A percentile compares a stretch with the other conserved stretches of the same genome.
These are phyloP conservation scores for Ceratobasidium sp. DNA, from an alignment of 1,284 basidiomycete genomes.

Conservation along the genomic window DNA sequence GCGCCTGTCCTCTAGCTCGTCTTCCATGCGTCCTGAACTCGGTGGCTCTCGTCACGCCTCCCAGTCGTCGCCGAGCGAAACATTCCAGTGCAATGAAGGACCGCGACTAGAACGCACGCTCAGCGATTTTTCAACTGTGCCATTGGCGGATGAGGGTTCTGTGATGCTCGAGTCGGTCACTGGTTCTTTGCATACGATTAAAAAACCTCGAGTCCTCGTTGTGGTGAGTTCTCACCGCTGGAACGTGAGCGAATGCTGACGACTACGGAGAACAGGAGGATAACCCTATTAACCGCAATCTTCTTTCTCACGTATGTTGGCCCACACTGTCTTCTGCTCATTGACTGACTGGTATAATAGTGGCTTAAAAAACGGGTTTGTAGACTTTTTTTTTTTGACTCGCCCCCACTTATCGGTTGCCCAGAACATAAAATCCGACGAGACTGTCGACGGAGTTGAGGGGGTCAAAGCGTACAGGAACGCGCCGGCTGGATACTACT, in stretches of 20 bases:
- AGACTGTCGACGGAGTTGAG: constrained; percentile 86
- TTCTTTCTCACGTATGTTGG: constrained; percentile 50
- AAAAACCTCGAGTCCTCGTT: constrained; percentile 32
- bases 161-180: constrained; percentile 61
- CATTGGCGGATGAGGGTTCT: constrained; percentile 60
- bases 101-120: constrained; percentile 14
- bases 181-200: constrained; percentile 36
- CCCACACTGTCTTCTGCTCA: constrained; percentile 49
- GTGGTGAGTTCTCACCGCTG: constrained; percentile 57
- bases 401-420: constrained; percentile 19
- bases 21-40: constrained; percentile 6
- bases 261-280: constrained; percentile 88
- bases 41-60: not conserved
- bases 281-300: constrained; percentile 74
- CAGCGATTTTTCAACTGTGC: constrained; percentile 57
- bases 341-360: constrained; percentile 68
- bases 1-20: not conserved
- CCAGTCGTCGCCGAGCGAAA: not conserved
- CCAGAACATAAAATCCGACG: constrained; percentile 80
- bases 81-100: constrained; percentile 30
- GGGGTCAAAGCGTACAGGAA: constrained; percentile 82
- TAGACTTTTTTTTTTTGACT: constrained; percentile 21
- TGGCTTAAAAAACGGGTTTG: constrained; percentile 83
- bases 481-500: constrained; percentile 69
- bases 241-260: constrained; percentile 63